Evolutionary conservation across 75 land plant genomes (phyloP), one percentile per base, ranked within the genome.

Genomic region (Azolla pinnata): DNA sequence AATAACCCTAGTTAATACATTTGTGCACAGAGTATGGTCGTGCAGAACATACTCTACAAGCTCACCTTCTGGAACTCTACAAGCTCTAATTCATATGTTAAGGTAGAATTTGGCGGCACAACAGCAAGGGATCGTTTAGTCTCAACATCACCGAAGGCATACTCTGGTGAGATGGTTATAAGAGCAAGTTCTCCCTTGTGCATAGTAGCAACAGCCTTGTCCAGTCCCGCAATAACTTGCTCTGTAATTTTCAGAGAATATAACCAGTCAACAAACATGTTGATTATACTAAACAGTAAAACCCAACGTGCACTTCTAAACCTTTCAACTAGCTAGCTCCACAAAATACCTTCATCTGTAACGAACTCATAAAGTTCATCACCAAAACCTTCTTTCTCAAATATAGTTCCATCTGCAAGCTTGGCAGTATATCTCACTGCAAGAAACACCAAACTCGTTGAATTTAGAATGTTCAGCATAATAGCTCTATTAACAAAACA

Each of bases 391-490:
- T 68, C 77, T 56, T 75, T 77, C 65, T 77, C 80, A 78, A 86
- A 87, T 19, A 83, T 49, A 26, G 75, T 85, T 9, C 88, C 85
- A 76, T 86, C 82, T 72, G 75, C 77, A 45, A 89, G 72, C 70
- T 65, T 85, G 26, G 59, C 85, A 27, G 47, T 66, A 51, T 68
- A 82, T 51, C 50, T 79, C 29, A 82, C 85, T 82, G 82, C 56
- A 60, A 2, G 14, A 12, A 34, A 30, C 29, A 60, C 7, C 16
- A 28, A 28, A 3, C 1, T 46, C 49, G 21, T 18, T 4, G 14
- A 38, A 38, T 14, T 38, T 38, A n/a, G n/a, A n/a, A n/a, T n/a
- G n/a, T n/a, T n/a, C n/a, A n/a, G n/a, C n/a, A n/a, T n/a, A n/a
- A n/a, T n/a, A n/a, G n/a, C n/a, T n/a, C n/a, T n/a, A n/a, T n/a